phyloP scores from a whole-genome alignment of 2,329 filamentous ascomycete genomes.

The Cladosporium sp. region DNA sequence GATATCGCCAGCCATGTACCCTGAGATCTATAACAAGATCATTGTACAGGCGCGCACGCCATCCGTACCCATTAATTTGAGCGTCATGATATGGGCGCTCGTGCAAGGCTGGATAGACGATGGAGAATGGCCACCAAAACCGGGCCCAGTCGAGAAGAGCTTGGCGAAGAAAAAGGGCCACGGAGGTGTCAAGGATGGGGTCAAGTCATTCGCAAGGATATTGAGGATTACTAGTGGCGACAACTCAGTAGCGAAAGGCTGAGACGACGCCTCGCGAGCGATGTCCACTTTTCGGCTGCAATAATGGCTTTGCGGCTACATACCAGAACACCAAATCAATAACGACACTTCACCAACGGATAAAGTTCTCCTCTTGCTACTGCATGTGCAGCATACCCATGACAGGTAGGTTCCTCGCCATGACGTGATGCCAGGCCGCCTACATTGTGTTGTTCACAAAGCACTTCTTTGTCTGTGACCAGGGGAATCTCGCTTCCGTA shows the following conservation, averaged over 20 bases:
- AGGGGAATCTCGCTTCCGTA: constrained; percentile 3
- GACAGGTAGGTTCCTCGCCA: not conserved
- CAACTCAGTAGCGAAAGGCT: constrained; percentile 12
- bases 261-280: not conserved
- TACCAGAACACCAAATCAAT: not conserved
- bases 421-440: constrained; percentile 2
- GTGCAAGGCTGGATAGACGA: constrained; percentile 91
- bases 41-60: constrained; percentile 78
- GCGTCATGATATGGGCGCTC: constrained; percentile 76
- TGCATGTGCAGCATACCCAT: not conserved
- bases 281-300: not conserved
- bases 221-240: constrained; percentile 36
- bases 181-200: not conserved
- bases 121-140: constrained; percentile 84
- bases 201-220: constrained; percentile 49
- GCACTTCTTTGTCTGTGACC: not conserved
- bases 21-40: constrained; percentile 86
- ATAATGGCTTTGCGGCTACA: not conserved
- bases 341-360: not conserved
- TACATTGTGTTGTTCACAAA: constrained; percentile 1
- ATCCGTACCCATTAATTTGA: constrained; percentile 82
- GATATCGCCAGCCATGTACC: constrained; percentile 73
- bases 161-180: constrained; percentile 40
- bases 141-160: constrained; percentile 51
- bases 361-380: not conserved